Evolutionary conservation across 805 yeast genomes (phyloP), one percentile per base, ranked within the genome.

Genomic region (Metschnikowia bowlesiae): DNA sequence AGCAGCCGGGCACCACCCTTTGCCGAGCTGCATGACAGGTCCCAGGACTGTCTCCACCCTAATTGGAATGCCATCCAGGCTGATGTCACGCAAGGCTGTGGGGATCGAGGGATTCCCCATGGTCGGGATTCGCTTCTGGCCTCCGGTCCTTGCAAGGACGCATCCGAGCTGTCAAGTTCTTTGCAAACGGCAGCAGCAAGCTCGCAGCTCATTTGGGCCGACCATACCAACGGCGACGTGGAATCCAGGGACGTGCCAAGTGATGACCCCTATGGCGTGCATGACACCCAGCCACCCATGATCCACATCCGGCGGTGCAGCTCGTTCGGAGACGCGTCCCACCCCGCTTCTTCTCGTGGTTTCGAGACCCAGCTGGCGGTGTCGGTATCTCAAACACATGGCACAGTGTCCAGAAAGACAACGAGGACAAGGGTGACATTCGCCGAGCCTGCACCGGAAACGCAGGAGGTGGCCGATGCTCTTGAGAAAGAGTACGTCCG

Each of bases 381-480:
- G 11, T 41, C 44, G 4, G 13, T 16, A n/a, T 9, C 31, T 16
- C 43, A 37, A 22, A 28, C 39, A 9, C 28, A 16, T 9, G 22
- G 9, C 13, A n/a, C 22, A n/a, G 42, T 22, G 7, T n/a, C 38
- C 38, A 39, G 14, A n/a, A 42, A 29, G 26, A 29, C 7, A 26
- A n/a, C 4, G 8, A 34, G 28, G n/a, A 11, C 13, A 35, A 42
- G 39, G 43, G 54, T 52, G 10, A 38, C 41, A 11, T 53, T 65
- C 33, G 59, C 62, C 1, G 44, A 47, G 16, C 71, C 71, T 1
- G 55, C 56, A 16, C 69, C 70, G 0, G 64, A 58, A 34, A 51
- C 49, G 8, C 56, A 55, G 7, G 55, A 51, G 4, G 30, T 29
- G n/a, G 42, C 47, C 14, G 44, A 41, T 9, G 39, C 44, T 36